Evolutionary conservation across 202 grass and related monocot species (phyloP).

Genomic region (Zizania palustris): DNA sequence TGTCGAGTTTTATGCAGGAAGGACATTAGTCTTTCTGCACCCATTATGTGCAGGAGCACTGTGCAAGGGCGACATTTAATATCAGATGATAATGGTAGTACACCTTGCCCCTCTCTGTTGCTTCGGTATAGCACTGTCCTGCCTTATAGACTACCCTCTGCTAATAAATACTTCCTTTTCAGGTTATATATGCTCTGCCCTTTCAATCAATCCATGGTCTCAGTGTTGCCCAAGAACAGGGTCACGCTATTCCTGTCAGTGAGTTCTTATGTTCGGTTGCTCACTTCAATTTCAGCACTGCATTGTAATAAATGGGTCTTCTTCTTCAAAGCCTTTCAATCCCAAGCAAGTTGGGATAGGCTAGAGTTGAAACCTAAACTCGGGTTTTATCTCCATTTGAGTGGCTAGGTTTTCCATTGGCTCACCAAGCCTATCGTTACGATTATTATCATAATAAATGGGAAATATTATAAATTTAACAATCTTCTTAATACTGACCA

Average conservation of each 20-base stretch:
- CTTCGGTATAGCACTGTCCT: neutral
- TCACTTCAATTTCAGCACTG: constrained; percentile 6
- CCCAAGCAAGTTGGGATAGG: too few species aligned
- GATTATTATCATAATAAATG: neutral
- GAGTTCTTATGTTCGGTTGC: constrained; percentile 49
- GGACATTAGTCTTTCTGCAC: constrained; percentile 59
- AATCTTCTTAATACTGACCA: constrained; percentile 42
- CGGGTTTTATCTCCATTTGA: too few species aligned
- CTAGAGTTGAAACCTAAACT: too few species aligned
- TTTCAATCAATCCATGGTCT: constrained; percentile 72
- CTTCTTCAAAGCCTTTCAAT: too few species aligned
- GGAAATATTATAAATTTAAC: constrained; percentile 33
- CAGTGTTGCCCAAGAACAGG: constrained; percentile 68
- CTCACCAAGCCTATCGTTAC: too few species aligned
- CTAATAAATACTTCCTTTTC: constrained; percentile 36
- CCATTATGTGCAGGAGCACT: constrained; percentile 69
- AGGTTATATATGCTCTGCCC: constrained; percentile 86
- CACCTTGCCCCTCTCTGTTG: neutral
- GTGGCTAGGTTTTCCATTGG: too few species aligned
- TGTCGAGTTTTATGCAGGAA: constrained; percentile 55
- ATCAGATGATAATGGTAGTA: constrained; percentile 86
- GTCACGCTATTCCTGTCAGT: constrained; percentile 88
- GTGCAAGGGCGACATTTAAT: constrained; percentile 82
- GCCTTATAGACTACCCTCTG: neutral
- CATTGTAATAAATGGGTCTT: neutral